Conservation (phyloP, 2,329 filamentous ascomycete species). For the Clarireedia paspali region DNA sequence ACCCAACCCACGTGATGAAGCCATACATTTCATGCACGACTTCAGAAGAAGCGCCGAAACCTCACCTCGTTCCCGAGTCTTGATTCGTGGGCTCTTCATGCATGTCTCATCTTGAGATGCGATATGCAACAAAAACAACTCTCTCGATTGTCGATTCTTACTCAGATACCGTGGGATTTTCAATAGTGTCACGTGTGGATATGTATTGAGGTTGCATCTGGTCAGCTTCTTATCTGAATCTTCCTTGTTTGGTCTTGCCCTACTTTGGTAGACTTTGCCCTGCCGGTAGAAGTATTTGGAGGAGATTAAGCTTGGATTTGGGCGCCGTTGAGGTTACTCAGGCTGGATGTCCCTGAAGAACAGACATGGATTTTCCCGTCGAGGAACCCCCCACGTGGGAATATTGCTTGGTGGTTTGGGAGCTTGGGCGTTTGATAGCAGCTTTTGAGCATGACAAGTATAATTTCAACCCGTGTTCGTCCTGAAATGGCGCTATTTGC, state of each 20-base stretch:
- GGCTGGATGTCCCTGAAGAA: background rate
- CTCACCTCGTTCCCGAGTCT: background rate
- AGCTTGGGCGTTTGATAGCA: background rate
- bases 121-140: slow-evolving; percentile 8
- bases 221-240: background rate
- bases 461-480: too few species aligned
- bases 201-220: background rate
- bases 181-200: background rate
- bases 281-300: background rate
- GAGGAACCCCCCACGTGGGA: slow-evolving; percentile 1
- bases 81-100: slow-evolving; percentile 5
- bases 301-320: background rate
- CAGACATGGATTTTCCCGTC: background rate
- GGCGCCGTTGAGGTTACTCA: background rate
- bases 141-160: background rate
- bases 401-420: background rate
- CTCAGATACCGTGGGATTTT: background rate
- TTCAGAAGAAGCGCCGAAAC: background rate
- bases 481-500: too few species aligned
- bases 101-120: slow-evolving; percentile 7
- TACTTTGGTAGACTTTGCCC: background rate
- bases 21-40: slow-evolving; percentile 7
- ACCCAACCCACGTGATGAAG: background rate
- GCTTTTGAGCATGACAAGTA: background rate
- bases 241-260: background rate